A percentile compares a stretch with the other conserved stretches of the same genome.
These are phyloP conservation scores for Scutellaria baicalensis DNA, from an alignment of 257 asterid genomes.

Conservation along the genomic window DNA sequence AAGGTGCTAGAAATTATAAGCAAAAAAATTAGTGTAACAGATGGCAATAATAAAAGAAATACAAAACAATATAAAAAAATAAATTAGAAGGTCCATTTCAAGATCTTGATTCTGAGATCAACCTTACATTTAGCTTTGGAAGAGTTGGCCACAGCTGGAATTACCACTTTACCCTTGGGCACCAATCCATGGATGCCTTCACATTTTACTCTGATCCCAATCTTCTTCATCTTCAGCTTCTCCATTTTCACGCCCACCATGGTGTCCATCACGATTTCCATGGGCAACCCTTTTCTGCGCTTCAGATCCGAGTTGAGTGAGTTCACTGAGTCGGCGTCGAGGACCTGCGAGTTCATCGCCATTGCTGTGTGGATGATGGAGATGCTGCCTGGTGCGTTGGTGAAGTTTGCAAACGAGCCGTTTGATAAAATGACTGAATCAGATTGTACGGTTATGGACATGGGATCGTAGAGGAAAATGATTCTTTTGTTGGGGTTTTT, in stretches of 20 bases:
- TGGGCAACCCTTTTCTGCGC: conserved; percentile 49
- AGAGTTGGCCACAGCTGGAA: conserved; percentile 39
- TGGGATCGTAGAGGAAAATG: conserved; percentile 40
- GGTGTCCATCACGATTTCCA: conserved; percentile 60
- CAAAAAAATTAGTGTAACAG: background rate
- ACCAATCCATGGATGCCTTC: conserved; percentile 55
- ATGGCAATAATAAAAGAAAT: background rate
- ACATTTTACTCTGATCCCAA: conserved; percentile 73
- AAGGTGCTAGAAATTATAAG: background rate
- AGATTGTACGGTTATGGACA: conserved; percentile 27
- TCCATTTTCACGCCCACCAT: conserved; percentile 57
- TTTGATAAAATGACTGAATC: conserved; percentile 35
- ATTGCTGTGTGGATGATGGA: conserved; percentile 41
- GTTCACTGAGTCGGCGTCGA: conserved; percentile 47
- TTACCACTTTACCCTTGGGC: conserved; percentile 53
- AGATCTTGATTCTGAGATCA: conserved; percentile 85
- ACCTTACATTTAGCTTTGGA: conserved; percentile 60
- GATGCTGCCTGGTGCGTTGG: conserved; percentile 29
- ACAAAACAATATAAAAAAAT: background rate
- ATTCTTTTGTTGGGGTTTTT: conserved; percentile 60
- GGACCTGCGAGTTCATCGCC: conserved; percentile 25
- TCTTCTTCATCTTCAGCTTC: conserved; percentile 51
- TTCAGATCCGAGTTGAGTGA: conserved; percentile 53
- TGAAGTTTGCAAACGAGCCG: conserved; percentile 45
- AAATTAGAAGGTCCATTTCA: conserved; percentile 58